Conservation (phyloP, 495 filamentous ascomycete genomes). For the Chaetomium cochliodes region DNA sequence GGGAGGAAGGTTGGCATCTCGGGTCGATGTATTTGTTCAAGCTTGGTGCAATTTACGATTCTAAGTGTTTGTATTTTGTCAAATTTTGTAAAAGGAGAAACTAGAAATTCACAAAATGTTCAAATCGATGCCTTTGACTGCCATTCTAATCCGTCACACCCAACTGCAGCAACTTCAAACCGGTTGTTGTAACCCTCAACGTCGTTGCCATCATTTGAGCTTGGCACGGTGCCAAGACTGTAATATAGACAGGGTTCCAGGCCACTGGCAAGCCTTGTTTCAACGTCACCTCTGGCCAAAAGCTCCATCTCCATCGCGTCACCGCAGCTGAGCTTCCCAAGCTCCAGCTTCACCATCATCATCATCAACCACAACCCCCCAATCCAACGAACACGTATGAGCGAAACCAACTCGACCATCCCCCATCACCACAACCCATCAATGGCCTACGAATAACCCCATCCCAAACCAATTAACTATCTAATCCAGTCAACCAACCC, state of each 20-base stretch:
- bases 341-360: conserved; percentile 13
- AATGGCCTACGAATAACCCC: background rate
- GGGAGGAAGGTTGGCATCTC: background rate
- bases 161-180: too few relatives aligned
- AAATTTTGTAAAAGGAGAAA: too few relatives aligned
- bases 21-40: background rate
- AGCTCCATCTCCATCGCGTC: conserved; percentile 1
- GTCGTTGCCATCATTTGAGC: background rate
- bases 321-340: conserved; percentile 16
- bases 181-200: too few relatives aligned
- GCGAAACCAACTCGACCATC: too few relatives aligned
- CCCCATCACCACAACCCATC: background rate
- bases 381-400: background rate
- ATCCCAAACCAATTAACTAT: background rate
- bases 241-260: conserved; percentile 2
- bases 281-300: conserved; percentile 21
- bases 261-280: conserved; percentile 18
- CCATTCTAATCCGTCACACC: too few relatives aligned
- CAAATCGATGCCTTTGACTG: too few relatives aligned
- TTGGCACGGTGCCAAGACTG: conserved; percentile 6
- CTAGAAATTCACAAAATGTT: too few relatives aligned
- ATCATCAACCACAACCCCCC: background rate
- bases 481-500: background rate
- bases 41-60: background rate
- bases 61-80: too few relatives aligned